These are phyloP conservation scores for Citrus mangshanensis DNA, from an alignment of 345 rosid species.

Conservation along the genomic window DNA sequence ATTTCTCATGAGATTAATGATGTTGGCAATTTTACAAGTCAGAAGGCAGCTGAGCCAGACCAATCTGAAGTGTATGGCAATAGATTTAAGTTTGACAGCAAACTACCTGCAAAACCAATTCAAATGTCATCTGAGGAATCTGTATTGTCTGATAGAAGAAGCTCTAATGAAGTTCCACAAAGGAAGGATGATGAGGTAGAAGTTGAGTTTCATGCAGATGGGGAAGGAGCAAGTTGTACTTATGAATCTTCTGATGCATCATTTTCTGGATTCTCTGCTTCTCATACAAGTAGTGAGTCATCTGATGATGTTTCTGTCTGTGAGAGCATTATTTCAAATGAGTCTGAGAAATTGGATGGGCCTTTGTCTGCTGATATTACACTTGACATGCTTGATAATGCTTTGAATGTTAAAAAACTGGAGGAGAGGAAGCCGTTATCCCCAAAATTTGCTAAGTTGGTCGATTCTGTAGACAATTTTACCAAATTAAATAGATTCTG, in stretches of 20 bases:
- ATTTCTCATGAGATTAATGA: conserved; percentile 24
- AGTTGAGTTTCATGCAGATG: conserved; percentile 41
- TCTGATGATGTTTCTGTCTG: conserved; percentile 70
- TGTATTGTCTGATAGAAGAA: conserved; percentile 24
- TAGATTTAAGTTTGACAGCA: conserved; percentile 27
- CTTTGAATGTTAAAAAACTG: conserved; percentile 29
- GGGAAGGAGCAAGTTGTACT: conserved; percentile 39
- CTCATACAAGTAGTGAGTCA: conserved; percentile 46
- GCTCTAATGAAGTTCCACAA: conserved; percentile 31
- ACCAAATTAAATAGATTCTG: conserved; percentile 27
- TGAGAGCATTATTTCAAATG: conserved; percentile 66
- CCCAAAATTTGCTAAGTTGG: conserved; percentile 74
- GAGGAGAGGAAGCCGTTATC: conserved; percentile 46
- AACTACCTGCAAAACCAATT: conserved; percentile 28
- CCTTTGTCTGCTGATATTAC: conserved; percentile 32
- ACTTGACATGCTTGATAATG: conserved; percentile 30
- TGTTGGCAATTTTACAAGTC: conserved; percentile 32
- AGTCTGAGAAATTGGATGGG: conserved; percentile 46
- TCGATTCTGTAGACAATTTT: conserved; percentile 47
- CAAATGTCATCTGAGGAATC: conserved; percentile 29
- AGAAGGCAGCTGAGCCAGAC: conserved; percentile 29
- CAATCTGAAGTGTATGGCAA: conserved; percentile 12
- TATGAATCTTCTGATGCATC: conserved; percentile 54
- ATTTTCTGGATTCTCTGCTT: conserved; percentile 77
- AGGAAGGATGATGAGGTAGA: conserved; percentile 34